phyloP scores from a whole-genome alignment of 352 stramenopile species.

The Globisporangium nagaii region DNA sequence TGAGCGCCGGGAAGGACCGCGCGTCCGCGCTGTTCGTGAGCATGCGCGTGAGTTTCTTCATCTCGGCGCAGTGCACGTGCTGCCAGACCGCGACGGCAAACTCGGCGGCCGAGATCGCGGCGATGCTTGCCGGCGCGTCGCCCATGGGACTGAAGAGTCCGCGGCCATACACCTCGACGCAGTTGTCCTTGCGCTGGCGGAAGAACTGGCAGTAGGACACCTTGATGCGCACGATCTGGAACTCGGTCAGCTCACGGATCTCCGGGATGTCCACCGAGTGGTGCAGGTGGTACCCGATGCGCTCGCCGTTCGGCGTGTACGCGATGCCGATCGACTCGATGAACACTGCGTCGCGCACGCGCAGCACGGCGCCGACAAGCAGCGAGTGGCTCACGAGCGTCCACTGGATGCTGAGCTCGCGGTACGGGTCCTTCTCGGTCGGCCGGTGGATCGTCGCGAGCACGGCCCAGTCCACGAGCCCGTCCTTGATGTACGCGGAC shows the following conservation, averaged over 20 bases:
- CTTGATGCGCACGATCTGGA: conserved; percentile 36
- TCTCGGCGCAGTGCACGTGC: conserved; percentile 1
- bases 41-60: conserved; percentile 13
- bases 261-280: conserved; percentile 57
- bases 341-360: conserved; percentile 51
- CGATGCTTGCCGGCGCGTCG: neutral
- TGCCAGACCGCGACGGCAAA: conserved; percentile 2
- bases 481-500: conserved; percentile 38
- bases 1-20: too few species aligned
- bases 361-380: conserved; percentile 32
- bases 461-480: conserved; percentile 41
- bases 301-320: conserved; percentile 26
- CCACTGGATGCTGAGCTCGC: conserved; percentile 43
- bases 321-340: conserved; percentile 46
- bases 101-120: neutral
- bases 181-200: conserved; percentile 32
- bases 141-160: conserved; percentile 5
- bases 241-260: conserved; percentile 22
- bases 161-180: conserved; percentile 37
- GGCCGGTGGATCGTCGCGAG: conserved; percentile 32
- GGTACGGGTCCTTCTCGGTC: conserved; percentile 32
- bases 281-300: conserved; percentile 46
- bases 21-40: too few species aligned
- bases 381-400: conserved; percentile 35
- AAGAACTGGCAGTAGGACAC: conserved; percentile 49